These are phyloP conservation scores for Phaeomoniella chlamydospora DNA, from an alignment of 2,329 filamentous ascomycete species.

Conservation along the genomic window DNA sequence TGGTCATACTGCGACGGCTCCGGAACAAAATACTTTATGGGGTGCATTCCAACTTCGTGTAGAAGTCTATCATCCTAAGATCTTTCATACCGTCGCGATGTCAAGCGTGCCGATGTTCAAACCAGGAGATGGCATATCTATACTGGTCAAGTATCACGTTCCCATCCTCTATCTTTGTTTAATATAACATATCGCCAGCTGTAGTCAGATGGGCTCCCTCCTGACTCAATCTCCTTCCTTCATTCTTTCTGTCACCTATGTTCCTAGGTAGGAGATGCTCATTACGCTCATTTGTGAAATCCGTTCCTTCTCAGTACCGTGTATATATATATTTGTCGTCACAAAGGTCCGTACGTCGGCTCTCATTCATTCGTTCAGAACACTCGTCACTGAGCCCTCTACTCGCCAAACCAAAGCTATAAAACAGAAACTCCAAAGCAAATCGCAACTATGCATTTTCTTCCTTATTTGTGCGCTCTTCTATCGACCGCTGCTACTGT, in stretches of 20 bases:
- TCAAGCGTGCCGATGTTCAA: background rate
- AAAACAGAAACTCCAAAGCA: too few species aligned
- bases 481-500: background rate
- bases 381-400: too few species aligned
- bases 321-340: too few species aligned
- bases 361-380: too few species aligned
- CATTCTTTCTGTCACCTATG: background rate
- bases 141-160: background rate
- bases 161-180: too few species aligned
- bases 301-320: too few species aligned
- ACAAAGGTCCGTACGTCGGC: too few species aligned
- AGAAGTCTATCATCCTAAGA: background rate
- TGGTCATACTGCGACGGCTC: too few species aligned
- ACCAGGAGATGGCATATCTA: background rate
- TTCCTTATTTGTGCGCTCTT: background rate
- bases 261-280: background rate
- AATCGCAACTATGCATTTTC: background rate
- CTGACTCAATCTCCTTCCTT: background rate
- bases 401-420: too few species aligned
- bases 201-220: background rate
- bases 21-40: too few species aligned
- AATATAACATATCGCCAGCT: too few species aligned
- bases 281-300: background rate
- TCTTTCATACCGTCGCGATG: background rate
- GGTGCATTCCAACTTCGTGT: background rate